These are phyloP conservation scores for Benincasa hispida DNA, from an alignment of 306 rosid genomes.

Conservation along the genomic window DNA sequence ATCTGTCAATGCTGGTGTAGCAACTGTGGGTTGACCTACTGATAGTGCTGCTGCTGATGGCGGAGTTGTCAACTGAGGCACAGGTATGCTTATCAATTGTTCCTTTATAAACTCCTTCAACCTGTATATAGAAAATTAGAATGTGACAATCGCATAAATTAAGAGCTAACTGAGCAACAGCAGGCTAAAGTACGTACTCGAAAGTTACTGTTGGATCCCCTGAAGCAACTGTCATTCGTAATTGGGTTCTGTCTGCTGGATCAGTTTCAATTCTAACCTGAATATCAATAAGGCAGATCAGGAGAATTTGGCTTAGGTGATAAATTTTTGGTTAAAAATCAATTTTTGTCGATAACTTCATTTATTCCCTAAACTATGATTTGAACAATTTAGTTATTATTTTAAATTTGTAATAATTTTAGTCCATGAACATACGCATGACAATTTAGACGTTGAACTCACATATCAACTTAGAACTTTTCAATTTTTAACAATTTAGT, in stretches of 20 bases:
- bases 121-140: constrained; percentile 32
- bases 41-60: constrained; percentile 29
- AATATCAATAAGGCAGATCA: background rate
- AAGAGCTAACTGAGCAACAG: background rate
- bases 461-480: too few relatives aligned
- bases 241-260: constrained; percentile 97
- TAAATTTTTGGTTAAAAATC: background rate
- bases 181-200: constrained; percentile 49
- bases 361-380: too few relatives aligned
- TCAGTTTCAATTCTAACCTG: constrained; percentile 94
- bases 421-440: too few relatives aligned
- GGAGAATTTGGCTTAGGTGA: constrained; percentile 1
- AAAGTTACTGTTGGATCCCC: constrained; percentile 84
- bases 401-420: too few relatives aligned
- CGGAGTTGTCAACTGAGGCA: constrained; percentile 24
- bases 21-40: constrained; percentile 33
- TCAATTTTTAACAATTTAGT: too few relatives aligned
- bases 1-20: constrained; percentile 43
- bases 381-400: too few relatives aligned
- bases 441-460: too few relatives aligned
- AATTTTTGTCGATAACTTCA: too few relatives aligned
- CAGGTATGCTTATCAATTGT: constrained; percentile 57
- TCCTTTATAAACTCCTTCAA: constrained; percentile 94
- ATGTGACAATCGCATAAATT: background rate
- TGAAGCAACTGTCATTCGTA: constrained; percentile 94